Conservation (phyloP, 768 basidiomycete species). For the Suillus spraguei region DNA sequence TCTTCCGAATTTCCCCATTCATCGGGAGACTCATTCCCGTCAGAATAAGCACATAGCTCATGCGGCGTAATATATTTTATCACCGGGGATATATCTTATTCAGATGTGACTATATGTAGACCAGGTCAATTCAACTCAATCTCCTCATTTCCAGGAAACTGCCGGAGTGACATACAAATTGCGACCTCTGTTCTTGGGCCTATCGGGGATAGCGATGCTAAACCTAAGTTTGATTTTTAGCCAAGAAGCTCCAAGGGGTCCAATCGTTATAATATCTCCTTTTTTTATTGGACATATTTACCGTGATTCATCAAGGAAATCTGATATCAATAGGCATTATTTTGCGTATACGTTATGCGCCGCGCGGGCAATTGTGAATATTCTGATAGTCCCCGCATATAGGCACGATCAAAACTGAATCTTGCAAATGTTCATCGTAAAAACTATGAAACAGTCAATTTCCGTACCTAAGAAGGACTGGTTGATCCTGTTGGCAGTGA, state of each 20-base stretch:
- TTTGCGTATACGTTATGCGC: neutral
- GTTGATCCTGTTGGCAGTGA: neutral
- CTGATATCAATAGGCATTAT: neutral
- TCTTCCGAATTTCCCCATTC: neutral
- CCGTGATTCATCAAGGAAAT: neutral
- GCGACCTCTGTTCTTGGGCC: neutral
- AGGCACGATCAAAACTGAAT: neutral
- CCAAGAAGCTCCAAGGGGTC: neutral
- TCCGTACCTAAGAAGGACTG: neutral
- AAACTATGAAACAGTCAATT: neutral
- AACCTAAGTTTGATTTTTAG: slow-evolving; percentile 6
- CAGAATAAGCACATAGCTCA: neutral
- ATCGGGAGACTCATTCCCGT: neutral
- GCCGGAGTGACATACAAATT: neutral
- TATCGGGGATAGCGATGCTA: neutral
- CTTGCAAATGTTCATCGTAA: neutral
- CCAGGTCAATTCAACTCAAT: too few species aligned
- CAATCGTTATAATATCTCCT: neutral
- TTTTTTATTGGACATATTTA: neutral
- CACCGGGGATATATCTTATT: neutral
- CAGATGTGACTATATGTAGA: neutral
- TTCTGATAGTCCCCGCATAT: neutral
- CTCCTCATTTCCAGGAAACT: neutral
- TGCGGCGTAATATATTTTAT: neutral
- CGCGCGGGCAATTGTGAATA: neutral